phyloP scores from a whole-genome alignment of 345 rosid species.

The Clarkia xantiana region DNA sequence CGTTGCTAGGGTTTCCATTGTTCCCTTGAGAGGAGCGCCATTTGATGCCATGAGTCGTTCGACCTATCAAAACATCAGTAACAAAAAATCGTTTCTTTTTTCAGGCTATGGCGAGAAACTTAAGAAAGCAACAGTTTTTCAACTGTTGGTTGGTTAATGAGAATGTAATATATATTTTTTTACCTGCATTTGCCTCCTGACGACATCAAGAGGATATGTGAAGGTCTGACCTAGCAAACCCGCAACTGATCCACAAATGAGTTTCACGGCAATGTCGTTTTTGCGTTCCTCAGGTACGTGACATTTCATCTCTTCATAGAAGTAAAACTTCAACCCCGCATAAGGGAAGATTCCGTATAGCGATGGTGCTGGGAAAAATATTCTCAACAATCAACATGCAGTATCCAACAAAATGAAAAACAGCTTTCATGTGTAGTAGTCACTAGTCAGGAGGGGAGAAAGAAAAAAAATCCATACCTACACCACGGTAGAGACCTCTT shows the following conservation, averaged over 20 bases:
- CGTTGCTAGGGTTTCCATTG: conserved; percentile 50
- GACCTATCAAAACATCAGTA: conserved; percentile 28
- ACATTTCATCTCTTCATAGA: conserved; percentile 90
- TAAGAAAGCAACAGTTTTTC: too few relatives aligned
- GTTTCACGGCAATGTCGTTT: conserved; percentile 58
- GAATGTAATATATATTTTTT: neutral
- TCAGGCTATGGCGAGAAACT: neutral
- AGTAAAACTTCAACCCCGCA: conserved; percentile 94
- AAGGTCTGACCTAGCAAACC: conserved; percentile 88
- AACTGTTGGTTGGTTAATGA: too few relatives aligned
- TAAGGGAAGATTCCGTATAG: conserved; percentile 91
- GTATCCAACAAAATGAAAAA: conserved; percentile 1
- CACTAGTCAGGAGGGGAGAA: too few relatives aligned
- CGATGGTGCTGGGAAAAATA: conserved; percentile 56
- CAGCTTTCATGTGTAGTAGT: neutral
- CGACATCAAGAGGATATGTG: conserved; percentile 93
- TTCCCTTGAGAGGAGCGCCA: conserved; percentile 46
- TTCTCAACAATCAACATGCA: conserved; percentile 8
- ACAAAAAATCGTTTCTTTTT: conserved; percentile 2
- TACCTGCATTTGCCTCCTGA: conserved; percentile 98
- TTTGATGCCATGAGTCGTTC: conserved; percentile 39
- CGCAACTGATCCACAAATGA: conserved; percentile 75
- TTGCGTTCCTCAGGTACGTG: conserved; percentile 64
- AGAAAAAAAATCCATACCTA: conserved; percentile 33
- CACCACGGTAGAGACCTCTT: conserved; percentile 88